Conservation (phyloP, 305 asterid genomes). For the Nicotiana rustica region DNA sequence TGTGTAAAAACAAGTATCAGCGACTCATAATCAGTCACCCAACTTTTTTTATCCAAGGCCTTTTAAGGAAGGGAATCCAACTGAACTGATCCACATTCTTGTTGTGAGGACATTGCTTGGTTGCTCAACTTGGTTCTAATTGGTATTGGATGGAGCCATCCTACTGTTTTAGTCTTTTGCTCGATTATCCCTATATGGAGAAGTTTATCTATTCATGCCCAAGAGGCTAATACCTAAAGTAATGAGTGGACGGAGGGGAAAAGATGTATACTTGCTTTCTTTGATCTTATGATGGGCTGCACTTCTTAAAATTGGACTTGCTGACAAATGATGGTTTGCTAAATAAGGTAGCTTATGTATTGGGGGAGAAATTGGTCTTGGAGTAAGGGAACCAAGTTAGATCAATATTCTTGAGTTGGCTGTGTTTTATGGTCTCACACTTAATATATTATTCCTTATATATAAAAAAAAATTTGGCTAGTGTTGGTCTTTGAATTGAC, state of each 20-base stretch:
- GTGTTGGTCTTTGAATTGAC: background rate
- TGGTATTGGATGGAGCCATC: constrained; percentile 21
- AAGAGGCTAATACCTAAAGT: constrained; percentile 4
- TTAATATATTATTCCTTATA: background rate
- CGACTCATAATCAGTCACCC: constrained; percentile 5
- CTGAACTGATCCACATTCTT: constrained; percentile 19
- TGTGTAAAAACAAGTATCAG: background rate
- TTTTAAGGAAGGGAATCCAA: constrained; percentile 8
- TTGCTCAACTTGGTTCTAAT: background rate
- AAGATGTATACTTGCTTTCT: constrained; percentile 2
- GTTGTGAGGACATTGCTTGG: background rate
- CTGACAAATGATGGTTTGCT: constrained; percentile 22
- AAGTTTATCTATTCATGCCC: background rate
- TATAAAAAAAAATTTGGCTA: background rate
- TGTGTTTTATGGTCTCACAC: constrained; percentile 12
- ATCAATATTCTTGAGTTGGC: constrained; percentile 16
- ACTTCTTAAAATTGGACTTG: background rate
- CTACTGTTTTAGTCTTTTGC: background rate
- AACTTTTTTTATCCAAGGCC: background rate
- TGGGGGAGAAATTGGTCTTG: constrained; percentile 9
- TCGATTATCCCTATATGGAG: background rate
- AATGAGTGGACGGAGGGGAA: constrained; percentile 6
- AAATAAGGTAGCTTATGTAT: constrained; percentile 13
- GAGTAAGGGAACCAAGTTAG: constrained; percentile 27
- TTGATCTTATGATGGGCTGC: background rate